Percentiles rank a stretch among this genome's conserved stretches.
These are phyloP conservation scores for Chiua virens DNA, from an alignment of 768 basidiomycete genomes.

Conservation along the genomic window DNA sequence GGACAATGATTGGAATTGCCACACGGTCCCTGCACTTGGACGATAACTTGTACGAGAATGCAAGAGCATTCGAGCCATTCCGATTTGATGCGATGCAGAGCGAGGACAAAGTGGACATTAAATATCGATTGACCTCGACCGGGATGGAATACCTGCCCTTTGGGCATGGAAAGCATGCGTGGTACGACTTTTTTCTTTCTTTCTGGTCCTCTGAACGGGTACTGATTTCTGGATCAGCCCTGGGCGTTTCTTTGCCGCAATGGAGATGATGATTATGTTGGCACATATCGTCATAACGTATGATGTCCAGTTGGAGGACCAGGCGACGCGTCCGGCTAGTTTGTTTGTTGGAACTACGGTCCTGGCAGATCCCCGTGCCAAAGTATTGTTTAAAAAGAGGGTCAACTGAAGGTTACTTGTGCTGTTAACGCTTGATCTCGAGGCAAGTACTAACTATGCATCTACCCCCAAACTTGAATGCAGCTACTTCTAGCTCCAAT, in stretches of 20 bases:
- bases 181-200: neutral
- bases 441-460: too few relatives aligned
- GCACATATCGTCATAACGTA: slow-evolving; percentile 13
- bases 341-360: neutral
- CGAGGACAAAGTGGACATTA: slow-evolving; percentile 28
- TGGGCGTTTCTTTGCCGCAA: slow-evolving; percentile 15
- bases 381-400: slow-evolving; percentile 3
- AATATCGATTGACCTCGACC: slow-evolving; percentile 36
- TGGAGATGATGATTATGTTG: slow-evolving; percentile 9
- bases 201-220: too few relatives aligned
- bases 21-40: slow-evolving; percentile 21
- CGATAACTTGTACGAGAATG: slow-evolving; percentile 27
- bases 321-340: neutral
- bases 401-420: too few relatives aligned
- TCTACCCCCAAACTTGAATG: too few relatives aligned
- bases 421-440: too few relatives aligned
- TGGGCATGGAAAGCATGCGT: slow-evolving; percentile 29
- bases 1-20: slow-evolving; percentile 24
- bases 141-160: slow-evolving; percentile 35
- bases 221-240: slow-evolving; percentile 1
- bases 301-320: slow-evolving; percentile 1
- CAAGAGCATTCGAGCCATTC: slow-evolving; percentile 40
- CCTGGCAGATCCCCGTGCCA: neutral
- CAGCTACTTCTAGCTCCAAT: too few relatives aligned
- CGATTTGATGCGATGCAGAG: slow-evolving; percentile 25